A percentile compares a stretch with the other conserved stretches of the same genome.
These are phyloP conservation scores for Chaetomidium leptoderma DNA, from an alignment of 495 filamentous ascomycete genomes.

Conservation along the genomic window DNA sequence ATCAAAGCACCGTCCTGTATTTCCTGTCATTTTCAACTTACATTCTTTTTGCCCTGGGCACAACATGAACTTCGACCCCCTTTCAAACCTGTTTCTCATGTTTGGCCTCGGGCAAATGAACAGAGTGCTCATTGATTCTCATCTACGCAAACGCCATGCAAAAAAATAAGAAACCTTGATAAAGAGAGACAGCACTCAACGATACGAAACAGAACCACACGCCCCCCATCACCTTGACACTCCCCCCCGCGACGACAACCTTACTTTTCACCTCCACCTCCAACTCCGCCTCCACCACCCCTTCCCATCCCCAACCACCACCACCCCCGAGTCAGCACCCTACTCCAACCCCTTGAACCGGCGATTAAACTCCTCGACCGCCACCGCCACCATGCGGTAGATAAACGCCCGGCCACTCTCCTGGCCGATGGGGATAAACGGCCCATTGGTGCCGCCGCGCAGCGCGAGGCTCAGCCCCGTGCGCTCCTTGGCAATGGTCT, in stretches of 20 bases:
- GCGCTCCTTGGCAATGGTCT: slow-evolving; percentile 93
- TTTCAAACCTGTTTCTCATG: no score
- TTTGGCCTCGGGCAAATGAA: no score
- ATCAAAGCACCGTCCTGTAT: no score
- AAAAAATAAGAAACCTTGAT: no score
- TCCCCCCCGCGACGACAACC: neutral
- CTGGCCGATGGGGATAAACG: slow-evolving; percentile 89
- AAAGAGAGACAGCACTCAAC: no score
- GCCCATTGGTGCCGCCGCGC: slow-evolving; percentile 86
- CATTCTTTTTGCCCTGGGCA: no score
- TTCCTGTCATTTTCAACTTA: no score
- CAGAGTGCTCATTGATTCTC: no score
- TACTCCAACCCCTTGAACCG: slow-evolving; percentile 46
- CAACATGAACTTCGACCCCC: no score
- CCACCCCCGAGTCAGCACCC: neutral
- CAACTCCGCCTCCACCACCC: neutral
- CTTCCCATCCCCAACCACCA: neutral
- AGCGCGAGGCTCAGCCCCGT: slow-evolving; percentile 87
- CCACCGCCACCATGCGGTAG: slow-evolving; percentile 57
- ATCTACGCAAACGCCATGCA: no score
- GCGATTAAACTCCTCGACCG: slow-evolving; percentile 56
- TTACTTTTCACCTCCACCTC: neutral
- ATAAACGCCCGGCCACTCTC: slow-evolving; percentile 85
- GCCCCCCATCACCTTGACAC: no score
- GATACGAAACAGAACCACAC: no score